Conservation (phyloP, 352 stramenopile species). For the Phytophthora fragariae region DNA sequence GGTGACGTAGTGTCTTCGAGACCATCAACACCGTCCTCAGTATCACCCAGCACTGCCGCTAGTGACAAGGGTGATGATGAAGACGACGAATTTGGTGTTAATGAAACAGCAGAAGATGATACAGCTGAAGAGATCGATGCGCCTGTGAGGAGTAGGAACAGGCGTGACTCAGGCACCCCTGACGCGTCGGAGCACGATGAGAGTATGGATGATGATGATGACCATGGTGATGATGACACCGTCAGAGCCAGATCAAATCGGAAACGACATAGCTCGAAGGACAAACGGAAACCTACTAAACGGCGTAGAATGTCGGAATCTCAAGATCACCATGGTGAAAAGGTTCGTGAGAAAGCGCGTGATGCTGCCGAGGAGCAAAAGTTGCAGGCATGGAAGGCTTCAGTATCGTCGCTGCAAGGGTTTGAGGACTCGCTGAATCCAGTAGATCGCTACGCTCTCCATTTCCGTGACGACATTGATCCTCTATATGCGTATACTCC, state of each 20-base stretch:
- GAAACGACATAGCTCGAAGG: conserved; percentile 30
- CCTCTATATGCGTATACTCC: conserved; percentile 73
- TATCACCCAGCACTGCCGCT: conserved; percentile 43
- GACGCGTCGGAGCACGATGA: conserved; percentile 39
- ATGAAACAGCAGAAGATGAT: conserved; percentile 31
- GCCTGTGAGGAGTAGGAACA: conserved; percentile 6
- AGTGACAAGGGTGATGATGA: conserved; percentile 56
- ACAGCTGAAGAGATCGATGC: conserved; percentile 25
- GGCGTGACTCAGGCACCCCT: conserved; percentile 4
- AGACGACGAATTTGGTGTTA: conserved; percentile 41
- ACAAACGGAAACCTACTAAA: conserved; percentile 30
- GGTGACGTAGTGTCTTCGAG: conserved; percentile 14
- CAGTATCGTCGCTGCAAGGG: conserved; percentile 73
- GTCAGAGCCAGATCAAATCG: conserved; percentile 27
- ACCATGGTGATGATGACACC: background rate
- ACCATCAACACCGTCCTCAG: conserved; percentile 49
- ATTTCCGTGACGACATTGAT: conserved; percentile 94
- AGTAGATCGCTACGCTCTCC: conserved; percentile 94
- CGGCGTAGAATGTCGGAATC: conserved; percentile 39
- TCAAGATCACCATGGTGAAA: conserved; percentile 40
- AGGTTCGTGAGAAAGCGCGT: conserved; percentile 83
- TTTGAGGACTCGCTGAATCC: conserved; percentile 94
- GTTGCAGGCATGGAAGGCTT: conserved; percentile 88
- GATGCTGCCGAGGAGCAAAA: conserved; percentile 95
- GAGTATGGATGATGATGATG: conserved; percentile 57